Conservation (phyloP, 495 filamentous ascomycete species). For the Achaetomiella virescens region DNA sequence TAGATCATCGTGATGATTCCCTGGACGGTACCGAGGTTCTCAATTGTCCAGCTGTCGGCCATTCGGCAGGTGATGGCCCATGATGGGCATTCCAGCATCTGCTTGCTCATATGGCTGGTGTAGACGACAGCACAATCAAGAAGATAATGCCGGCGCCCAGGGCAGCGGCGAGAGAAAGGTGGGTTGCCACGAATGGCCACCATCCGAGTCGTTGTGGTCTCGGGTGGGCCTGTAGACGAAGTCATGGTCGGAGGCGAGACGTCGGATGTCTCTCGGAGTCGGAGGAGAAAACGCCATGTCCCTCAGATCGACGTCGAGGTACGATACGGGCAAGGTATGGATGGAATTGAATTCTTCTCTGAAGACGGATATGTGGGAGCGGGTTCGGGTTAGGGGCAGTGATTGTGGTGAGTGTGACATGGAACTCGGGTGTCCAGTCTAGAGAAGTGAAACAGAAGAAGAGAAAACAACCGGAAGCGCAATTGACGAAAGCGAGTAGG, state of each 20-base stretch:
- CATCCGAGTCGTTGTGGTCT: conserved; percentile 18
- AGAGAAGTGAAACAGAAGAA: not conserved
- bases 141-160: conserved; percentile 20
- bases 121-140: conserved; percentile 23
- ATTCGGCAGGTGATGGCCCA: conserved; percentile 21
- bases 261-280: conserved; percentile 23
- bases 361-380: conserved; percentile 26
- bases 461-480: not conserved
- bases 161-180: conserved; percentile 23
- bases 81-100: conserved; percentile 23
- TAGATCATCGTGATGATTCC: conserved; percentile 27
- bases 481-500: too few relatives aligned
- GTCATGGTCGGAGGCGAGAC: conserved; percentile 27
- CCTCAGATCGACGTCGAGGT: not conserved
- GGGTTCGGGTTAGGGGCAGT: conserved; percentile 15
- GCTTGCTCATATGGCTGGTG: conserved; percentile 18
- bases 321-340: conserved; percentile 2
- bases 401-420: conserved; percentile 4
- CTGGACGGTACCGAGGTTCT: conserved; percentile 26
- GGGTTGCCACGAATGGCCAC: conserved; percentile 22
- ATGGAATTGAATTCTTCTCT: conserved; percentile 23
- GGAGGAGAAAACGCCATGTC: conserved; percentile 18
- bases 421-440: not conserved
- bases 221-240: conserved; percentile 22
- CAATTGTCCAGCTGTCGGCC: conserved; percentile 21